These are phyloP conservation scores for Zygosaccharomyces sapae DNA, from an alignment of 1,139 yeast genomes.

Conservation along the genomic window DNA sequence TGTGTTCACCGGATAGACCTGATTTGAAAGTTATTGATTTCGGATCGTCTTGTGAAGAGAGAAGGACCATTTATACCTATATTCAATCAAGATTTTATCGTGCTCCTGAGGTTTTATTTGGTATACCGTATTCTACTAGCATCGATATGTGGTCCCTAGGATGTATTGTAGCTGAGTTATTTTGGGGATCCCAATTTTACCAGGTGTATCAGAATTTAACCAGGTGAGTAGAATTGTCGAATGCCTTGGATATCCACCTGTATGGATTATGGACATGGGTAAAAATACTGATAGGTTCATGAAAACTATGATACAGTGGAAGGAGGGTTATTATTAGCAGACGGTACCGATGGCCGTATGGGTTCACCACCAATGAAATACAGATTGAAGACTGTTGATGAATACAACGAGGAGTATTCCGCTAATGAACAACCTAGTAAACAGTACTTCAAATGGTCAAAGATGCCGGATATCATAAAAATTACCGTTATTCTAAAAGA, in stretches of 20 bases:
- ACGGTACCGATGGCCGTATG: constrained; percentile 34
- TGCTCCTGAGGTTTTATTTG: constrained; percentile 91
- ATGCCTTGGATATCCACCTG: constrained; percentile 82
- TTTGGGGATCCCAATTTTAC: constrained; percentile 92
- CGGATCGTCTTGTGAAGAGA: constrained; percentile 92
- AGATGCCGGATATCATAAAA: constrained; percentile 67
- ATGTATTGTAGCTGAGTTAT: constrained; percentile 90
- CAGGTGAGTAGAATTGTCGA: constrained; percentile 80
- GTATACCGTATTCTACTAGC: constrained; percentile 84
- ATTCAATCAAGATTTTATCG: constrained; percentile 94
- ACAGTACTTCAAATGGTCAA: constrained; percentile 74
- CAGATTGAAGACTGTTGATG: constrained; percentile 52
- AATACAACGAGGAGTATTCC: constrained; percentile 54
- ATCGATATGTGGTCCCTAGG: constrained; percentile 99
- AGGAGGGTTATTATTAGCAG: neutral
- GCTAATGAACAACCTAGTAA: constrained; percentile 74
- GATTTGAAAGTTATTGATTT: constrained; percentile 91
- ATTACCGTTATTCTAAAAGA: constrained; percentile 71
- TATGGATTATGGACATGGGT: constrained; percentile 97
- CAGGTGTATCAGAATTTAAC: constrained; percentile 92
- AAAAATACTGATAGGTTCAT: constrained; percentile 73
- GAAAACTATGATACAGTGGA: constrained; percentile 37
- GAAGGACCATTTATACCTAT: constrained; percentile 86
- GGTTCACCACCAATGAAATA: constrained; percentile 35
- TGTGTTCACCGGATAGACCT: constrained; percentile 79